Evolutionary conservation across 768 basidiomycete species (phyloP).

Genomic region (Pleurotus citrinopileatus): DNA sequence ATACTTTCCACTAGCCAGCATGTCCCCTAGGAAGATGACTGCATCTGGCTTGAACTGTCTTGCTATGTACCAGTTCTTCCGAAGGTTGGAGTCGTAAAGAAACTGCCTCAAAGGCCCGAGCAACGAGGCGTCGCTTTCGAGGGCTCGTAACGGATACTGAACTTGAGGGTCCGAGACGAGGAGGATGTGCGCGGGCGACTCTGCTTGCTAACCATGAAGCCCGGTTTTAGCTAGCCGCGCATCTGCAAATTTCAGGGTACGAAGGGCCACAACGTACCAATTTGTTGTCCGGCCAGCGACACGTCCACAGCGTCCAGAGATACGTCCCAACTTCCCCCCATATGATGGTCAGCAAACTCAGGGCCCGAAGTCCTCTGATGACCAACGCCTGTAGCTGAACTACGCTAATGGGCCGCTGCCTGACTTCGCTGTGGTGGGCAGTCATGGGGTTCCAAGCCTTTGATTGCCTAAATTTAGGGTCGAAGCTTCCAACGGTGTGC

Average conservation of each 20-base stretch:
- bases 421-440: neutral
- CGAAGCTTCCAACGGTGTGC: neutral
- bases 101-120: slow-evolving; percentile 27
- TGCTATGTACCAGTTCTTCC: slow-evolving; percentile 68
- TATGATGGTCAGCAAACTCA: slow-evolving; percentile 56
- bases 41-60: slow-evolving; percentile 55
- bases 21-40: slow-evolving; percentile 78
- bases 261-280: slow-evolving; percentile 19
- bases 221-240: neutral
- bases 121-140: slow-evolving; percentile 14
- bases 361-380: slow-evolving; percentile 41
- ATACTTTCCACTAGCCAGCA: slow-evolving; percentile 63
- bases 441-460: slow-evolving; percentile 1
- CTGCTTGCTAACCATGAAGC: slow-evolving; percentile 11
- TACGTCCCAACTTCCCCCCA: slow-evolving; percentile 66
- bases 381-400: slow-evolving; percentile 23
- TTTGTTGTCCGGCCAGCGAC: slow-evolving; percentile 54
- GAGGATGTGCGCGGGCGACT: slow-evolving; percentile 52
- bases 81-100: slow-evolving; percentile 56
- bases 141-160: slow-evolving; percentile 32
- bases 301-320: slow-evolving; percentile 54
- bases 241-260: neutral
- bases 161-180: slow-evolving; percentile 72
- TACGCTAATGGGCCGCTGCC: neutral
- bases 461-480: neutral